Evolutionary conservation across 805 yeast genomes (phyloP).

Genomic region (Wickerhamiella brachini): DNA sequence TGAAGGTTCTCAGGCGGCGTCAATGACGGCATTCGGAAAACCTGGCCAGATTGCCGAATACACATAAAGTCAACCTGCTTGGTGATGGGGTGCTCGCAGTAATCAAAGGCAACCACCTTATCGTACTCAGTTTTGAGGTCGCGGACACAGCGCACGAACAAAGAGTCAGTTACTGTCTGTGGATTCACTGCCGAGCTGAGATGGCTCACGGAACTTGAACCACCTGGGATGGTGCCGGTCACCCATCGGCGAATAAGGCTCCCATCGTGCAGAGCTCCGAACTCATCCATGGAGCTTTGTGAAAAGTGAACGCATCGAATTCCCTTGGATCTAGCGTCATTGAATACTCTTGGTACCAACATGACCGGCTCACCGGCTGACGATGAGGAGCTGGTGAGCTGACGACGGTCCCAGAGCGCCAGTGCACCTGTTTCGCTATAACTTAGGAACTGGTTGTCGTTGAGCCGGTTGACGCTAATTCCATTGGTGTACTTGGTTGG

Average conservation of each 20-base stretch:
- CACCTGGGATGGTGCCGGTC: conserved; percentile 21
- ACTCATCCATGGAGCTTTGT: conserved; percentile 50
- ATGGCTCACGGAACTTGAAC: conserved; percentile 8
- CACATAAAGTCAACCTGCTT: conserved; percentile 59
- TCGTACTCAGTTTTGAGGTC: conserved; percentile 68
- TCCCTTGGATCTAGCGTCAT: conserved; percentile 11
- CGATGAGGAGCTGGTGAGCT: conserved; percentile 10
- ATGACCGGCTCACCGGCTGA: conserved; percentile 13
- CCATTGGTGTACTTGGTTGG: conserved; percentile 63
- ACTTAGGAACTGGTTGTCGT: conserved; percentile 54
- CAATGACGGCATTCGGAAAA: conserved; percentile 60
- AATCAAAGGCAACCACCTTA: conserved; percentile 75
- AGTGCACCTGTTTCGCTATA: conserved; percentile 74
- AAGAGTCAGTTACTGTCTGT: conserved; percentile 32
- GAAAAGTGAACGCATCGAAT: conserved; percentile 28
- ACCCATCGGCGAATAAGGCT: conserved; percentile 70
- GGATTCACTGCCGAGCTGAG: conserved; percentile 9
- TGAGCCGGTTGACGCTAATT: conserved; percentile 54
- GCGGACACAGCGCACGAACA: conserved; percentile 62
- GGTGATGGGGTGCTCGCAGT: conserved; percentile 40
- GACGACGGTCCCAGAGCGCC: conserved; percentile 40
- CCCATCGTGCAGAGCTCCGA: conserved; percentile 69
- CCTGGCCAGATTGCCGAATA: conserved; percentile 82
- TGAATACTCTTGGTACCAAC: conserved; percentile 17
- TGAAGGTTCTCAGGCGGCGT: conserved; percentile 50